A percentile compares a stretch with the other conserved stretches of the same genome.
Conservation (phyloP, 2,329 filamentous ascomycete genomes). For the Cladosporium colombiae region DNA sequence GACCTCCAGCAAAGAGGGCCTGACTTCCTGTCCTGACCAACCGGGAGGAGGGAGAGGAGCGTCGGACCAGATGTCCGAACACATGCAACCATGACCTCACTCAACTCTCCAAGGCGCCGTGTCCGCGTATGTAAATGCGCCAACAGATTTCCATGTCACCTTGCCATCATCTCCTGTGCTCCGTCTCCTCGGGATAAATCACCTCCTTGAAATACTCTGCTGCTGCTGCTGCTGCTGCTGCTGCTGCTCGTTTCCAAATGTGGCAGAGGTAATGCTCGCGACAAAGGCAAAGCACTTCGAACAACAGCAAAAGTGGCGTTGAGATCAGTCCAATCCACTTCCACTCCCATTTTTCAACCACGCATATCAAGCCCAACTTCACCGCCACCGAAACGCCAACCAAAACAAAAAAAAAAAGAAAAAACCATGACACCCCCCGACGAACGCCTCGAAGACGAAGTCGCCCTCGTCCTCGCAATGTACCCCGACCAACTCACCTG, state of each 20-base stretch:
- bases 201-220: background rate
- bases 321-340: too few species aligned
- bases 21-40: too few species aligned
- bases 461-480: constrained; percentile 48
- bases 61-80: background rate
- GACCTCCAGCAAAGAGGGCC: background rate
- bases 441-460: constrained; percentile 31
- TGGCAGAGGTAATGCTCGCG: background rate
- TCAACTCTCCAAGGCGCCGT: background rate
- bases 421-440: background rate
- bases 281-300: background rate
- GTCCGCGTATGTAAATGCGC: background rate
- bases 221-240: too few species aligned
- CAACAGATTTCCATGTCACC: background rate
- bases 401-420: background rate
- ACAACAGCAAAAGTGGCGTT: background rate
- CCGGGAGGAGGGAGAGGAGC: too few species aligned
- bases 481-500: constrained; percentile 45
- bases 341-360: too few species aligned
- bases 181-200: background rate
- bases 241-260: background rate
- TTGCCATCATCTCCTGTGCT: background rate
- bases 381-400: background rate
- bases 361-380: background rate
- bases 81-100: background rate